Base-by-base conservation (phyloP, 73 alveolate genomes). In the Uronychia binucleata region DNA sequence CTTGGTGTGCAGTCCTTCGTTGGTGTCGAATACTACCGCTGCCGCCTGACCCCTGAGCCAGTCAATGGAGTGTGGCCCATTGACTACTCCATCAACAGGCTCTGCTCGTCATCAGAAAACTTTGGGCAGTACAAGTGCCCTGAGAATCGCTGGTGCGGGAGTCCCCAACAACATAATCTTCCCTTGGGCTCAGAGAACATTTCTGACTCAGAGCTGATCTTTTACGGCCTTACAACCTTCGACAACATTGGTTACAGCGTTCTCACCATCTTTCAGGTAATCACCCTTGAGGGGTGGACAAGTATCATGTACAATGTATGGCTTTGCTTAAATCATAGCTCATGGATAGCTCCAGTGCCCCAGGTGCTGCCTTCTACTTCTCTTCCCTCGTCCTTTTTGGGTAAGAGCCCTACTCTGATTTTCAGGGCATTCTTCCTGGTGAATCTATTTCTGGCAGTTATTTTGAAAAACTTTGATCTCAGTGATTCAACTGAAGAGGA, bases 281-380 rank as follows among this genome's bases (percentile, higher is more conserved):
- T 85, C 31, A 92, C 97, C 28, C 80, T 91, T 1, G 94, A 92
- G 84, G 97, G 97, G 19, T 92, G 97, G 94, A 77, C 87, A 0
- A 58, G 31, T 28, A 30, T 92, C n/a, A 83, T 92, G 83, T 84
- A 82, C 57, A 84, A 58, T 19, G 67, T 46, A 46, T 11, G 67
- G 19, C 19, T 11, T 5, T 46, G 19, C 5, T 46, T 5, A 46
- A 5, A 5, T 46, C 19, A 46, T 11, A 46, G 67, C 67, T 46
- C 67, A 46, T 46, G 67, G 67, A 46, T 46, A 11, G 67, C 67
- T 46, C 67, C 5, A 46, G 67, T 46, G 67, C n/a, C 5, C 67
- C 67, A 11, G 67, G 67, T 11, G 5, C 67, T 46, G 67, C 67
- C 19, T 5, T 5, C 67, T 46, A 46, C 19, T 46, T 46, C 67